phyloP scores from a whole-genome alignment of 768 basidiomycete genomes.

The Macrolepiota albuminosa region DNA sequence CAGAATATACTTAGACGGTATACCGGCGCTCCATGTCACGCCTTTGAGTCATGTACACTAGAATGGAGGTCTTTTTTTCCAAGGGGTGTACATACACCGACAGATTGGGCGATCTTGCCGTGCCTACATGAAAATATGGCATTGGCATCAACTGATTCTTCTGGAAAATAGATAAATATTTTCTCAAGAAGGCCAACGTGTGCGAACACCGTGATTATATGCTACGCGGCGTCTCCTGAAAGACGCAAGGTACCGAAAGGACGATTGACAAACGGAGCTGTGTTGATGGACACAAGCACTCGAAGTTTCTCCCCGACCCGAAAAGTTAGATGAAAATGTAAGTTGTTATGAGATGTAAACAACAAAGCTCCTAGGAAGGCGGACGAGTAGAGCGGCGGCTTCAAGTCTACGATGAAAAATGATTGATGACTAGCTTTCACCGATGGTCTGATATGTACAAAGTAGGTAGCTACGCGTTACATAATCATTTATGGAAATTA shows the following conservation, averaged over 20 bases:
- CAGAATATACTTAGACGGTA: not conserved
- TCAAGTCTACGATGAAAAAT: not conserved
- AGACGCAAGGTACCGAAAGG: not conserved
- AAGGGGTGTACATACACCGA: not conserved
- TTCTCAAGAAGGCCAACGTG: not conserved
- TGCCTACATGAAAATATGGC: not conserved
- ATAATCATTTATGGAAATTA: no score
- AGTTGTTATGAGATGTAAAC: not conserved
- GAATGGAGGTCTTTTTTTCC: not conserved
- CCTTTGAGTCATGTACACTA: not conserved
- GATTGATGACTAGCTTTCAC: not conserved
- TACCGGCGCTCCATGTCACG: not conserved
- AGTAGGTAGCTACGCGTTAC: no score
- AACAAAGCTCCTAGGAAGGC: not conserved
- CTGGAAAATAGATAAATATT: not conserved
- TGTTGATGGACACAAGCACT: not conserved
- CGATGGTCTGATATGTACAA: no score
- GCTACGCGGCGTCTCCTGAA: not conserved
- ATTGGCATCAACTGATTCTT: not conserved
- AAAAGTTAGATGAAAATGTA: not conserved
- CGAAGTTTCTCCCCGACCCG: no score
- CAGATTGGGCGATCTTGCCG: not conserved
- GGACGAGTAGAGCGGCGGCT: not conserved
- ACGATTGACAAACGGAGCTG: not conserved
- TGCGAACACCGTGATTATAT: no score